Evolutionary conservation across 2,329 filamentous ascomycete genomes (phyloP), one percentile per base, ranked within the genome.

Genomic region (Chaetomium sp.): DNA sequence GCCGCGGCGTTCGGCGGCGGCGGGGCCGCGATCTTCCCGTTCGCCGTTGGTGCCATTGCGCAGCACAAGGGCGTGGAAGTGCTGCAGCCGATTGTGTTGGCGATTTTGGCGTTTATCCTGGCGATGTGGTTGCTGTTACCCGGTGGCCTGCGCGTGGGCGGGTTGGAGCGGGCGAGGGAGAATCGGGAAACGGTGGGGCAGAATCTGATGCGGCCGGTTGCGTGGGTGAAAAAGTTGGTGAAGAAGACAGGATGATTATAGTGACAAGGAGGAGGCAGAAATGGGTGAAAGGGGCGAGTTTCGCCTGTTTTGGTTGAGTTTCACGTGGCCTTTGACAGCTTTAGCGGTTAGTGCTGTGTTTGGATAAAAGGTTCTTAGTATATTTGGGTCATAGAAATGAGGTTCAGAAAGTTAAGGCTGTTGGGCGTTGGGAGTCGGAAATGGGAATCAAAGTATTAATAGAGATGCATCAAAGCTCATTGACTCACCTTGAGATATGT

Each of bases 1-100:
- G 86, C 86, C 0, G 84, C 87, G 0, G 88, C 89, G 0, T 84
- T 92, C 68, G 89, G 89, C 2, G 86, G 87, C 0, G 80, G 79
- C 2, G 89, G 89, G 0, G 88, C 85, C 1, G 85, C 87, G 1
- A 65, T 85, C 12, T 68, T 88, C 69, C 76, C 87, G 46, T 75
- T 90, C 76, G 79, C 79, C 0, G 81, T 88, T 0, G 87, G 86
- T 3, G 85, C 84, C 2, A 83, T 89, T 65, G 84, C 86, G 2
- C 73, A 81, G 60, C 73, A 68, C 44, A 77, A 73, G 55, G 81
- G 82, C 0, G 81, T 85, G 0, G 66, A 73, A 56, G 79, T 80
- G 2, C 66, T 85, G 58, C 80, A 84, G 65, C 80, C 81, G 3
- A 74, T 84, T 14, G 69, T 80, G 6, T 60, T 84, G 44, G 74